These are phyloP conservation scores for Auriscalpium orientale DNA, from an alignment of 768 basidiomycete species.

Conservation along the genomic window DNA sequence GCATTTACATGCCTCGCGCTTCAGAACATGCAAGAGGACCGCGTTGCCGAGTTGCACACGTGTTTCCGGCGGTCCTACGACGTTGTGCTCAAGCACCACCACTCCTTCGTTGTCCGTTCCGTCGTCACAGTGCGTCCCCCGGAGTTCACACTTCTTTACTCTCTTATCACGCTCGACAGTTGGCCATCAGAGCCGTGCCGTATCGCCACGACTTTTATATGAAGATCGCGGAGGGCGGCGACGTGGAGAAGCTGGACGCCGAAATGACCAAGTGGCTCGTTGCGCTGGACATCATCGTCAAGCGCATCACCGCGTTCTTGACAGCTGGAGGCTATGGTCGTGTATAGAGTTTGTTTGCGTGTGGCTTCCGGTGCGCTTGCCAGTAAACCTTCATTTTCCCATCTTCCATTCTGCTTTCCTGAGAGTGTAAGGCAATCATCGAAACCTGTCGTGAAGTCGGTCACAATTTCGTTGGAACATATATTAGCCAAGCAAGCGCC, in stretches of 20 bases:
- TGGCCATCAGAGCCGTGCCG: slow-evolving; percentile 46
- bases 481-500: too few species aligned
- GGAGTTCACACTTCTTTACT: slow-evolving; percentile 5
- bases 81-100: slow-evolving; percentile 56
- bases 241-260: slow-evolving; percentile 43
- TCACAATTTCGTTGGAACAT: too few species aligned
- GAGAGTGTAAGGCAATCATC: too few species aligned
- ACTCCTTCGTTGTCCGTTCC: slow-evolving; percentile 59
- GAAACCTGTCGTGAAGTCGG: too few species aligned
- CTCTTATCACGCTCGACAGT: slow-evolving; percentile 14
- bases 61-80: slow-evolving; percentile 73
- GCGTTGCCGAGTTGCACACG: slow-evolving; percentile 43
- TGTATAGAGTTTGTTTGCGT: slow-evolving; percentile 26
- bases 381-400: too few species aligned
- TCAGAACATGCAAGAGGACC: slow-evolving; percentile 54
- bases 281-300: slow-evolving; percentile 47
- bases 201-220: slow-evolving; percentile 54
- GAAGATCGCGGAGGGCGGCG: slow-evolving; percentile 52
- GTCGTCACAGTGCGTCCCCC: slow-evolving; percentile 50
- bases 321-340: slow-evolving; percentile 49
- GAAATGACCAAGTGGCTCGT: slow-evolving; percentile 55
- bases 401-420: too few species aligned
- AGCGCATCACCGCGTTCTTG: slow-evolving; percentile 44
- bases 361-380: too few species aligned
- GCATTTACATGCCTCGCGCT: slow-evolving; percentile 62